A percentile compares a stretch with the other conserved stretches of the same genome.
These are phyloP conservation scores for Tardiomyces depauwii DNA, from an alignment of 1,139 yeast genomes.

Conservation along the genomic window DNA sequence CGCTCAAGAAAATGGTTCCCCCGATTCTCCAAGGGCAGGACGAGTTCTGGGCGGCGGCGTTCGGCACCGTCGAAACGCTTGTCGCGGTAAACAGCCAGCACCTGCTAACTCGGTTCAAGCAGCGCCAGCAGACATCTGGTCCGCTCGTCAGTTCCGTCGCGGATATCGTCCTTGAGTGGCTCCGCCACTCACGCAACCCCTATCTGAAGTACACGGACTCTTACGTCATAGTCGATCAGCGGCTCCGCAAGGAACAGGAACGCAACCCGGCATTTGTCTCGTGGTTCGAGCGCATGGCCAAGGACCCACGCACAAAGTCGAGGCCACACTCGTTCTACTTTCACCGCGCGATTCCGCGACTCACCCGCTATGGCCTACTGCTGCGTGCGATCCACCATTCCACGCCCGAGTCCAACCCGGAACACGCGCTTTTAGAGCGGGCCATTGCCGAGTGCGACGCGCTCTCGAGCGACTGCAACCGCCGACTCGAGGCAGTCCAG, in stretches of 20 bases:
- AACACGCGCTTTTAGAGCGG: constrained; percentile 40
- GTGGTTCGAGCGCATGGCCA: constrained; percentile 38
- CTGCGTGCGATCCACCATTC: constrained; percentile 45
- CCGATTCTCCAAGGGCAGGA: constrained; percentile 36
- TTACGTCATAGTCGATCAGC: constrained; percentile 24
- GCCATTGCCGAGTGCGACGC: constrained; percentile 41
- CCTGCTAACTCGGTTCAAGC: constrained; percentile 45
- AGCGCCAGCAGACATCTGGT: constrained; percentile 45
- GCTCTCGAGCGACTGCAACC: constrained; percentile 39
- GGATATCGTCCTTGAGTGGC: constrained; percentile 56
- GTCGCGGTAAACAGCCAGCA: constrained; percentile 45
- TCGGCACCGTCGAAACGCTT: constrained; percentile 51
- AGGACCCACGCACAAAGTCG: constrained; percentile 36
- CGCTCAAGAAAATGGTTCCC: constrained; percentile 30
- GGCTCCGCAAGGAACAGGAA: constrained; percentile 28
- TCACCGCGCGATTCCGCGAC: constrained; percentile 65
- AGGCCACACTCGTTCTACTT: constrained; percentile 52
- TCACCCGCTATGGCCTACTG: constrained; percentile 61
- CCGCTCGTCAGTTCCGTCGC: constrained; percentile 58
- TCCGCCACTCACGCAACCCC: constrained; percentile 42
- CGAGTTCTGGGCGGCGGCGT: constrained; percentile 49
- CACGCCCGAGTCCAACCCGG: constrained; percentile 43
- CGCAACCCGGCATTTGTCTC: constrained; percentile 36
- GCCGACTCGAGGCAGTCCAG: constrained; percentile 29
- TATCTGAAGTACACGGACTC: constrained; percentile 47